Evolutionary conservation across 352 stramenopile species (phyloP), one percentile per base, ranked within the genome.

Genomic region (Hyaloperonospora arabidopsidis): DNA sequence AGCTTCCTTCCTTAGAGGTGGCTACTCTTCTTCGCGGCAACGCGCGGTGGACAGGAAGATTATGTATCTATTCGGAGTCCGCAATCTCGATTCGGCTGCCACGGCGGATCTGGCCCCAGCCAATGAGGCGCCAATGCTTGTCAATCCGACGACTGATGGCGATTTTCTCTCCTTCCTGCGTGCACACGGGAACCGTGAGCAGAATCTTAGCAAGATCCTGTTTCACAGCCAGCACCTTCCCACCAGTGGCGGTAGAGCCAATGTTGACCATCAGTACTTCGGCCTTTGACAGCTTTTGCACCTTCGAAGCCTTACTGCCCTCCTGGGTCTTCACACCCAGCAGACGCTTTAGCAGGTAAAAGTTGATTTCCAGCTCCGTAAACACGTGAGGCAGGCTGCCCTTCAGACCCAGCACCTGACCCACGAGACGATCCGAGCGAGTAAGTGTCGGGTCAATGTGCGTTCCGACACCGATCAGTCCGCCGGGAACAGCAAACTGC

Each of bases 251-350:
- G 12, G 97, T 99, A 40, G 91, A 98, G 29, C 97, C 97, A 72
- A 99, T 99, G 83, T 99, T 99, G 25, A 99, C 95, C 96, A 99
- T 99, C 39, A 99, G 86, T 74, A 99, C 98, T 78, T 99, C 97
- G 46, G 88, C 86, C 81, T 98, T 98, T 43, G 89, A 89, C 17
- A 99, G 83, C 80, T 99, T 99, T 77, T 98, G 89, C 52, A 99
- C 96, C 81, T 99, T 99, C 54, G 90, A 97, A 57, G 98, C 95
- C 80, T 99, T 99, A 61, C 95, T 97, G 49, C 97, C 96, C 68
- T 99, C 97, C 56, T 95, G 90, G 41, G 96, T 98, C 81, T 99
- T 99, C 39, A 99, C 96, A 60, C 97, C 97, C 47, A 99, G 82
- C 59, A 99, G 76, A 58, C 97, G 87, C 73, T 97, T 91, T n/a